phyloP scores from a whole-genome alignment of 257 asterid species.

The Nicotiana tomentosiformis region DNA sequence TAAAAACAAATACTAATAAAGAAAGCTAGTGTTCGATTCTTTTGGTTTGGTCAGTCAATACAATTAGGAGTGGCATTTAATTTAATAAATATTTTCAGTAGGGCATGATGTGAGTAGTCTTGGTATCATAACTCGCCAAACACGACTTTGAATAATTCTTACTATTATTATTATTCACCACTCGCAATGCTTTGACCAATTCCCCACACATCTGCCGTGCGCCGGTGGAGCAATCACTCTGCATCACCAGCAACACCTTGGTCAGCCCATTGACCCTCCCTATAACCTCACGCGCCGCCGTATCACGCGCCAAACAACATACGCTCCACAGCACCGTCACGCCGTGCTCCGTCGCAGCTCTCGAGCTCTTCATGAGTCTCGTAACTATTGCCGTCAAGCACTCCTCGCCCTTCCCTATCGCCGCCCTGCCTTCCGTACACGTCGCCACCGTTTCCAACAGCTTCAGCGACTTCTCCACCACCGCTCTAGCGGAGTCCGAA shows the following conservation, averaged over 20 bases:
- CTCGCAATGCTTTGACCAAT: conserved; percentile 69
- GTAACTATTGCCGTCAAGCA: conserved; percentile 60
- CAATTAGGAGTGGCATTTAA: not conserved
- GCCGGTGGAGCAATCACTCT: conserved; percentile 53
- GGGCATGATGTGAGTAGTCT: conserved; percentile 84
- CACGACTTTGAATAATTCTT: conserved; percentile 47
- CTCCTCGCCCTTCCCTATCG: conserved; percentile 44
- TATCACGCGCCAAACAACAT: conserved; percentile 60
- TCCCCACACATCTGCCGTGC: conserved; percentile 68
- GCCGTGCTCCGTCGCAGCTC: conserved; percentile 77
- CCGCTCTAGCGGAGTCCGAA: conserved; percentile 24
- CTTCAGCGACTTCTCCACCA: conserved; percentile 42
- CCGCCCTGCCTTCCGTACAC: conserved; percentile 76
- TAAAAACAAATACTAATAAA: not conserved
- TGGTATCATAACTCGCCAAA: conserved; percentile 76
- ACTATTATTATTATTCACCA: conserved; percentile 18
- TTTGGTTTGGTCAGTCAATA: conserved; percentile 7
- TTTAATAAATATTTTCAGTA: conserved; percentile 31
- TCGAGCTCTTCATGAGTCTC: conserved; percentile 69
- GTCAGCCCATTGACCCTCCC: conserved; percentile 57
- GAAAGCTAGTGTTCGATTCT: not conserved
- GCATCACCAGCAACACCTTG: conserved; percentile 83
- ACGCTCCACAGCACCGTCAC: conserved; percentile 83
- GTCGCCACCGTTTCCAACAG: conserved; percentile 49
- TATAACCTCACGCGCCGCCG: conserved; percentile 46